Evolutionary conservation across 805 yeast species (phyloP), one percentile per base, ranked within the genome.

Genomic region (Suhomyces pyralidae): DNA sequence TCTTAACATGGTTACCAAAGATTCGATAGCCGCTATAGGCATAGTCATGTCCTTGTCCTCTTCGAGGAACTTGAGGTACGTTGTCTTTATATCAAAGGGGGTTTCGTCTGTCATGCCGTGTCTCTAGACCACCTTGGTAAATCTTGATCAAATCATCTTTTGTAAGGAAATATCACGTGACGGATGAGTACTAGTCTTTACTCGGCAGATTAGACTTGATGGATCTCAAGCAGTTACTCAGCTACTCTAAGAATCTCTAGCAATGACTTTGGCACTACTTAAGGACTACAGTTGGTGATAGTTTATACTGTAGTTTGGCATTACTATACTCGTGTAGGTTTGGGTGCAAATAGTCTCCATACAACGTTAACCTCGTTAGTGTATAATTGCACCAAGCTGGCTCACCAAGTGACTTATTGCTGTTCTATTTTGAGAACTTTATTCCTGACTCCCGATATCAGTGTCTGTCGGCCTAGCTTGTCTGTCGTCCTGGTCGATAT

Each of bases 1-100:
- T 57, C 85, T 80, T 26, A 93, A 72, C 71, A 94, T 80, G 7
- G 94, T 88, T 25, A 94, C 96, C 45, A 94, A 76, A 10, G 97
- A 84, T 74, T 94, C 98, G 63, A 94, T 94, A 34, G 99, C 99
- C 43, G 99, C 99, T 32, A 94, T 90, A 1, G 99, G 99, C 97
- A 92, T 94, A 5, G 99, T 92, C 84, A 94, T 89, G 52, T 94
- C 98, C n/a, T 89, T 79, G 71, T 94, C 97, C 48, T 91, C 97
- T 59, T 81, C 83, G 56, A 94, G 77, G 67, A 90, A 91, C 65
- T 81, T 81, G 53, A 90, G 78, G 66, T 94, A 94, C 0, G 93
- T 83, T 60, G 82, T 78, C 45, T 86, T 90, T 60, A 94, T 90
- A 68, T 92, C 96, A 66, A 94, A 91, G 24, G 36, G 36, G 7